Evolutionary conservation across 192 early-diverging fungal species (phyloP), one percentile per base, ranked within the genome.

Genomic region (Coemansia umbellata): DNA sequence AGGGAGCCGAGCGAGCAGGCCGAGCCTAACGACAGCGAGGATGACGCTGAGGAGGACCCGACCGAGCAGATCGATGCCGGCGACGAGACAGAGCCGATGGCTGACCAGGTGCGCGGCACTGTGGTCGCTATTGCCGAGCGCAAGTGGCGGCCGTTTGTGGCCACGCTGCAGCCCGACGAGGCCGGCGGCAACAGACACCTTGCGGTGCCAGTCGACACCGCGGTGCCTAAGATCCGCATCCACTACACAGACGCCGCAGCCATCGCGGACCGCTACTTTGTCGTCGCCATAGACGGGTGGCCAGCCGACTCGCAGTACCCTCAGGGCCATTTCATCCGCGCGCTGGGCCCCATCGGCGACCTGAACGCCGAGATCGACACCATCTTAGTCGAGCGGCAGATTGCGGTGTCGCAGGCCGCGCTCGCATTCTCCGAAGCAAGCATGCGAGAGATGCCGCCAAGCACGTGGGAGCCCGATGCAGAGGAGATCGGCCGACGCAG

Each of bases 131-230:
- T 90, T 7, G 54, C 77, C 8, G 78, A 83, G 26, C 77, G 87
- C 33, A 84, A 81, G 43, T 90, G 88, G 88, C 79, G 86, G 32
- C 78, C 85, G 22, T 90, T 84, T 63, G 88, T 90, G 8, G 86
- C 88, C 5, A 88, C 87, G 2, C 53, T 90, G 18, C 86, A 88
- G 55, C 37, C 28, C 8, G 81, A 87, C 47, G 84, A 78, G 19
- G 28, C 54, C 5, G 74, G 66, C 45, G 55, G 85, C 19, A 74
- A 73, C 17, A 72, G 79, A 31, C 84, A 86, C 58, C 55, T 90
- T 39, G 84, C 85, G 2, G 69, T 87, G 21, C 88, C 88, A 0
- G 71, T 90, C 14, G 81, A 88, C 52, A 63, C 69, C 17, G 41
- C 66, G 4, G 87, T 88, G 17, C 88, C 88, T 47, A 88, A 88